Conservation (phyloP, 345 rosid genomes). For the Erysimum cheiranthoides region DNA sequence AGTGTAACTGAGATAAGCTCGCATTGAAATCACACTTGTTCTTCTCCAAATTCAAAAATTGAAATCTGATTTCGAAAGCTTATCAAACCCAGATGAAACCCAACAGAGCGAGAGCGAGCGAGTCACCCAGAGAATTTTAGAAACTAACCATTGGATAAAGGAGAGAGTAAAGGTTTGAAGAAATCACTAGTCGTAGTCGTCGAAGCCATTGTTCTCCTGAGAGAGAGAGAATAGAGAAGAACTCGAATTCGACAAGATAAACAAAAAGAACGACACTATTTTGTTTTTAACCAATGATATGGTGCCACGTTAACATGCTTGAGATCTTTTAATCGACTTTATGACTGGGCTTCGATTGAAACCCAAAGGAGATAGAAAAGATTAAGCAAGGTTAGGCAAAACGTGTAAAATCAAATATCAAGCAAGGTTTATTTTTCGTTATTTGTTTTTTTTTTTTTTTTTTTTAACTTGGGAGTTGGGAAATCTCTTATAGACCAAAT, state of each 20-base stretch:
- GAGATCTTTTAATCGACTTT: neutral
- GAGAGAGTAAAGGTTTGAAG: slow-evolving; percentile 48
- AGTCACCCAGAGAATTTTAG: neutral
- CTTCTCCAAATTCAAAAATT: neutral
- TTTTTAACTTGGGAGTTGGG: no score
- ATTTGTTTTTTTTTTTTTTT: no score
- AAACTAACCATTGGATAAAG: slow-evolving; percentile 51
- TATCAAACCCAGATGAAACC: neutral
- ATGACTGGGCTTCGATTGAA: neutral
- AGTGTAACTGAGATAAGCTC: neutral
- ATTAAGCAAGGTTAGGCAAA: no score
- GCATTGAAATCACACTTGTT: neutral
- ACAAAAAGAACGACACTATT: slow-evolving; percentile 6
- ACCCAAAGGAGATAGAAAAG: no score
- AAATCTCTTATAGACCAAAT: no score
- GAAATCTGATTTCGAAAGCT: neutral
- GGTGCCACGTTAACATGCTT: slow-evolving; percentile 16
- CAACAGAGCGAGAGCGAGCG: neutral
- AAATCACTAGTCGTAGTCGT: slow-evolving; percentile 48
- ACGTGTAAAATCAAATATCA: no score
- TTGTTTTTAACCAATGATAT: slow-evolving; percentile 3
- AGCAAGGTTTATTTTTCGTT: no score
- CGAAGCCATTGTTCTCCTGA: slow-evolving; percentile 55
- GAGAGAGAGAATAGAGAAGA: neutral
- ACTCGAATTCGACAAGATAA: slow-evolving; percentile 29